These are phyloP conservation scores for Solanum chaucha DNA, from an alignment of 257 asterid genomes.

Conservation along the genomic window DNA sequence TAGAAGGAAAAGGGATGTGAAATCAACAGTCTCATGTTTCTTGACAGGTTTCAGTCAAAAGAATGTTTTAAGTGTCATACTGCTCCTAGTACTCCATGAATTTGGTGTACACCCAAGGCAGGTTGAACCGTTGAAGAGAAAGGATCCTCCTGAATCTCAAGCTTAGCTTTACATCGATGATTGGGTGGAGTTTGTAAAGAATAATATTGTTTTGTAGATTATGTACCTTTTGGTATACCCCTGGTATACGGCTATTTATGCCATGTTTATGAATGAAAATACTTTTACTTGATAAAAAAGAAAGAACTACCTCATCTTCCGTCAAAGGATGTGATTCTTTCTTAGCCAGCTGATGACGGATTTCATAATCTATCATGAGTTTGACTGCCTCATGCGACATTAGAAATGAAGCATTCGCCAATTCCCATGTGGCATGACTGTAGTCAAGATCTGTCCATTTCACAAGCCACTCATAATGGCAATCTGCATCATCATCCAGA, in stretches of 20 bases:
- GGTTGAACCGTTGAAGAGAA: neutral
- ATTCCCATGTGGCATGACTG: constrained; percentile 25
- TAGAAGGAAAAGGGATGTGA: neutral
- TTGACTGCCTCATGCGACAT: constrained; percentile 11
- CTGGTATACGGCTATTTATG: neutral
- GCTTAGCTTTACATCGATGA: neutral
- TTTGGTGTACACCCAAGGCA: neutral
- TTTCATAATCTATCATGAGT: constrained; percentile 13
- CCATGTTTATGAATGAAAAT: neutral
- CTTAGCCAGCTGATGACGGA: constrained; percentile 6
- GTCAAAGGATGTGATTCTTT: neutral
- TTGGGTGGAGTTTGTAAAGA: neutral
- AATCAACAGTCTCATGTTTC: neutral
- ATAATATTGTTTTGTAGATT: neutral
- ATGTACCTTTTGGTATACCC: neutral
- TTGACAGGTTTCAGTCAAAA: neutral
- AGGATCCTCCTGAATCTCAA: neutral
- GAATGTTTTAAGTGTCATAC: neutral
- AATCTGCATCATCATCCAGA: neutral
- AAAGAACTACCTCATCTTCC: constrained; percentile 14
- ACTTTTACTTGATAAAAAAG: neutral
- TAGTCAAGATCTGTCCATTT: constrained; percentile 31
- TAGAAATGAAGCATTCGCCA: constrained; percentile 21
- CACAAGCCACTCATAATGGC: constrained; percentile 26
- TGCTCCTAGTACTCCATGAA: neutral